Evolutionary conservation across 1,284 basidiomycete species (phyloP), one percentile per base, ranked within the genome.

Genomic region (Butyriboletus appendiculatus): DNA sequence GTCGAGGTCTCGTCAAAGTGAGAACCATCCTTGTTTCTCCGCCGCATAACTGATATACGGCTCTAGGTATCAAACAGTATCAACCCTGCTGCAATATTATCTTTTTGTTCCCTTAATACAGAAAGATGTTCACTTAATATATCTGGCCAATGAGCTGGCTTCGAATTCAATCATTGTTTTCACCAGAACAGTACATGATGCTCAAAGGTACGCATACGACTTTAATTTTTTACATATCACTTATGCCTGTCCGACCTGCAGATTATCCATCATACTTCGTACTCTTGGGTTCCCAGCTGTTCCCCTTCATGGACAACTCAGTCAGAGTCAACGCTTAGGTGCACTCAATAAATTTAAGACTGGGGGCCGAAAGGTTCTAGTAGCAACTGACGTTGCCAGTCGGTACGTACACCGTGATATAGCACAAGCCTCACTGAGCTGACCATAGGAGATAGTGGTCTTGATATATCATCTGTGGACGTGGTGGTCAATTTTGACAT

Each of bases 401-500:
- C 87, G 92, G 88, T 88, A 59, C 63, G 84, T 72, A 38, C 12
- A 43, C 16, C 30, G 8, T 46, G 41, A 37, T 14, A 49, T 33
- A 44, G 52, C 30, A 9, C 16, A 35, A 45, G 39, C 38, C 49
- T 55, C 38, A 35, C 18, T 50, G 53, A 33, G 43, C 45, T 46
- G 42, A 60, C 48, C 18, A 42, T 53, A 28, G 50, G 41, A 50
- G 32, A 30, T 58, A 91, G 93, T 64, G 97, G 97, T 69, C 79
- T 99, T 32, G 97, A 99, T 74, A 98, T 99, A 56, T 96, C 96
- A 5, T 86, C 91, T 16, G 97, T 99, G 26, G 97, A 99, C 68
- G 78, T 96, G 38, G 96, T 99, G 49, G 93, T 99, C 75, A 99
- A 99, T 74, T 99, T 94, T 71, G 96, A 99, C 72, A 92, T 98